These are phyloP conservation scores for Podospora tetraspora DNA, from an alignment of 495 filamentous ascomycete genomes.

Conservation along the genomic window DNA sequence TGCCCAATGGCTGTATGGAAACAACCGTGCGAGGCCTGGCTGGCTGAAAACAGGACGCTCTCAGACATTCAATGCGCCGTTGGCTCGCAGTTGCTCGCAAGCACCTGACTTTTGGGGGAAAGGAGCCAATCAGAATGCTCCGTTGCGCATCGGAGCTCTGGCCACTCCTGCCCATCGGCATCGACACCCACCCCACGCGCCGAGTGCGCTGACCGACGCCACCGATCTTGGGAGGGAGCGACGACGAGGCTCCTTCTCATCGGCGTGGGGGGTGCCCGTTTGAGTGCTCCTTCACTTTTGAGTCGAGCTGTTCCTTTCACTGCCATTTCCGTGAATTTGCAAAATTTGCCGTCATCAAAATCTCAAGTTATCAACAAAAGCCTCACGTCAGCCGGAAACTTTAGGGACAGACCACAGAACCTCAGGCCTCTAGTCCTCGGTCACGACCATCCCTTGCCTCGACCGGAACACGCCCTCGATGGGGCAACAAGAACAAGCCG, in stretches of 20 bases:
- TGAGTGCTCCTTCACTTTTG: not conserved
- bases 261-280: not conserved
- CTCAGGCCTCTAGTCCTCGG: not conserved
- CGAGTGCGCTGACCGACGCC: not conserved
- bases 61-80: slow-evolving; percentile 10
- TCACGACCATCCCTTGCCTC: not conserved
- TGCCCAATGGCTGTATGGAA: not conserved
- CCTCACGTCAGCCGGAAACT: not conserved
- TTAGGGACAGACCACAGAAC: not conserved
- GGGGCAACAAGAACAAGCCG: not conserved
- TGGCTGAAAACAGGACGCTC: slow-evolving; percentile 3
- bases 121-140: not conserved
- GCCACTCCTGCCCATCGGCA: not conserved
- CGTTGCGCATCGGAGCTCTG: not conserved
- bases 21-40: not conserved
- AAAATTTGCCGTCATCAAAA: not conserved
- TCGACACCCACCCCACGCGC: not conserved
- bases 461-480: not conserved
- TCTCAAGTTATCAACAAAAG: not conserved
- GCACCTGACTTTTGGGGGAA: slow-evolving; percentile 3
- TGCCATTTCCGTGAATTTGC: not conserved
- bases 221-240: not conserved
- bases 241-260: not conserved
- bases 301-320: not conserved
- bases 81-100: slow-evolving; percentile 6